phyloP scores from a whole-genome alignment of 371 early-diverging fungal species.

The Circinella umbellata region DNA sequence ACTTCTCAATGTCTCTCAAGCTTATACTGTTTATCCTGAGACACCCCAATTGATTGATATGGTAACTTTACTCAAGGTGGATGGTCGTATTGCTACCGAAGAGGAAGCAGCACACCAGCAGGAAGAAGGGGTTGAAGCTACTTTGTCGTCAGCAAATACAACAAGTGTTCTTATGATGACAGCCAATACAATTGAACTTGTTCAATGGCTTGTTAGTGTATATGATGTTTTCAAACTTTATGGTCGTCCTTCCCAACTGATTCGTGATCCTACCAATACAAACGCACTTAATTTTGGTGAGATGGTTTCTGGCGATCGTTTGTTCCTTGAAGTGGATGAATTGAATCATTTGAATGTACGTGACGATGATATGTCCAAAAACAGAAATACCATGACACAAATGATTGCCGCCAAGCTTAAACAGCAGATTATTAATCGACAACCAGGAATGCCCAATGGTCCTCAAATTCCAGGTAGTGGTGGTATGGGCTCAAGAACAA shows the following conservation, averaged over 20 bases:
- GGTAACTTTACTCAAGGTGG: slow-evolving; percentile 50
- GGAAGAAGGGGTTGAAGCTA: background rate
- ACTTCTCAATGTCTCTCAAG: slow-evolving; percentile 64
- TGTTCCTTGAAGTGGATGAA: slow-evolving; percentile 44
- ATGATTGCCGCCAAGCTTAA: slow-evolving; percentile 29
- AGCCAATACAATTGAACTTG: slow-evolving; percentile 43
- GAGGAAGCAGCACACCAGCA: background rate
- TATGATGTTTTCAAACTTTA: slow-evolving; percentile 59
- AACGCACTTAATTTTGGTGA: slow-evolving; percentile 46
- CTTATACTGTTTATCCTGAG: slow-evolving; percentile 77
- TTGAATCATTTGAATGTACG: slow-evolving; percentile 30
- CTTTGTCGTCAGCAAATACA: background rate
- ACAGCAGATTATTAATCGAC: slow-evolving; percentile 8
- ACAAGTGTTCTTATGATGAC: slow-evolving; percentile 49
- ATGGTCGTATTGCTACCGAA: slow-evolving; percentile 24
- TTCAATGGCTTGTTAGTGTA: slow-evolving; percentile 47
- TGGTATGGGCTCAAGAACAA: slow-evolving; percentile 23
- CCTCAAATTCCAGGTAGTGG: background rate
- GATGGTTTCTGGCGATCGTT: slow-evolving; percentile 20
- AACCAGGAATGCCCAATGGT: background rate
- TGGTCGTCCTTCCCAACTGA: slow-evolving; percentile 46
- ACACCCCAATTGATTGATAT: slow-evolving; percentile 44
- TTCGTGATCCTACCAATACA: slow-evolving; percentile 32
- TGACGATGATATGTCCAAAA: slow-evolving; percentile 25
- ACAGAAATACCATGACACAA: slow-evolving; percentile 32